Evolutionary conservation across 768 basidiomycete species (phyloP).

Genomic region (Rubroboletus satanas): DNA sequence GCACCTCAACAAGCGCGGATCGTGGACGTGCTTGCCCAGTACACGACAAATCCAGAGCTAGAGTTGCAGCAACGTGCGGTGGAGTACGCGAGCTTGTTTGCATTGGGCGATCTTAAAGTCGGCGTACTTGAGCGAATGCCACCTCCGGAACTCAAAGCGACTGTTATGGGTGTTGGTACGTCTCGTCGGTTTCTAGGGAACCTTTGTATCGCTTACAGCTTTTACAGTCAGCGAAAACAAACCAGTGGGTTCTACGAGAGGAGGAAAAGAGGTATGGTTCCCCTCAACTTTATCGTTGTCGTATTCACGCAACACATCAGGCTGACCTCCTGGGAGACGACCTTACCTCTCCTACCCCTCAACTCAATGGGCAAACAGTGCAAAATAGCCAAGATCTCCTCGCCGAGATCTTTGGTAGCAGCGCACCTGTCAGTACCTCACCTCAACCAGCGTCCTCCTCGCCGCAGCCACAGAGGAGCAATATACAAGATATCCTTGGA

Average conservation of each 20-base stretch:
- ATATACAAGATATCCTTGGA: constrained; percentile 87
- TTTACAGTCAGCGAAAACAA: constrained; percentile 87
- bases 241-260: constrained; percentile 86
- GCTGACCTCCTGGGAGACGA: constrained; percentile 88
- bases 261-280: constrained; percentile 61
- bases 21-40: constrained; percentile 69
- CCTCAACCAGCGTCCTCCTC: constrained; percentile 37
- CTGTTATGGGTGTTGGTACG: constrained; percentile 88
- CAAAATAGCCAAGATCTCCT: constrained; percentile 83
- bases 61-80: constrained; percentile 96
- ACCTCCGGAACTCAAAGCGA: constrained; percentile 96
- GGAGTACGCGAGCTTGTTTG: constrained; percentile 87
- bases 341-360: constrained; percentile 38
- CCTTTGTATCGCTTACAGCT: constrained; percentile 1
- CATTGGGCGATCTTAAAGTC: constrained; percentile 64
- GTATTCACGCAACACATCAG: constrained; percentile 13
- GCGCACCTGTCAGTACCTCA: constrained; percentile 32
- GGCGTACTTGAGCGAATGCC: constrained; percentile 98
- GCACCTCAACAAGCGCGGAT: constrained; percentile 73
- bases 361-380: constrained; percentile 40
- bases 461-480: constrained; percentile 48
- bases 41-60: constrained; percentile 84
- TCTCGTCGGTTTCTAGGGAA: constrained; percentile 1
- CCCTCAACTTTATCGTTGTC: neutral
- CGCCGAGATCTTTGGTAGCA: constrained; percentile 83